These are phyloP conservation scores for Pyrenula aspistea DNA, from an alignment of 495 filamentous ascomycete genomes.

Conservation along the genomic window DNA sequence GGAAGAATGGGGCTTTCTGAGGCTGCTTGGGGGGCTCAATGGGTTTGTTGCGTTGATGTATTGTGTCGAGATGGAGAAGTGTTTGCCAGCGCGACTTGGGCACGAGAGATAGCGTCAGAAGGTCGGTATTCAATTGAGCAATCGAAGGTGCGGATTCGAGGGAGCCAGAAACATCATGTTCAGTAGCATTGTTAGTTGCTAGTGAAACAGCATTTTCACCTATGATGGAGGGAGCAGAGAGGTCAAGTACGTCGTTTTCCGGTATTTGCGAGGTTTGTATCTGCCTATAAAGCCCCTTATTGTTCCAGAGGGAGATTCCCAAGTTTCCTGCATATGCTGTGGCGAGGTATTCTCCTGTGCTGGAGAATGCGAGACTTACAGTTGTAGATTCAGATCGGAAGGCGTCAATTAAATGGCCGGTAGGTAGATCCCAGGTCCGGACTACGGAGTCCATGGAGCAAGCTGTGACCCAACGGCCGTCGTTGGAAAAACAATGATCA, in stretches of 20 bases:
- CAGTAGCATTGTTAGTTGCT: slow-evolving; percentile 23
- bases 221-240: slow-evolving; percentile 55
- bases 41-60: slow-evolving; percentile 83
- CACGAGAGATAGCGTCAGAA: slow-evolving; percentile 80
- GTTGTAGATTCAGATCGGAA: slow-evolving; percentile 65
- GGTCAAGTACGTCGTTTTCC: slow-evolving; percentile 49
- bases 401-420: slow-evolving; percentile 85
- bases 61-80: slow-evolving; percentile 76
- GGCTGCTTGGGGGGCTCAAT: slow-evolving; percentile 82
- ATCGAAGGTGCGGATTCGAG: slow-evolving; percentile 37
- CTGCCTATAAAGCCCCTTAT: slow-evolving; percentile 78
- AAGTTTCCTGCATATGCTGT: slow-evolving; percentile 72
- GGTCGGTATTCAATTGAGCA: slow-evolving; percentile 65
- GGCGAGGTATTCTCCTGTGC: slow-evolving; percentile 83
- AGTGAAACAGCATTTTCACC: slow-evolving; percentile 60
- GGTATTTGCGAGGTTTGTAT: slow-evolving; percentile 72
- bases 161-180: slow-evolving; percentile 19
- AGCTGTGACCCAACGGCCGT: slow-evolving; percentile 88
- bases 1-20: slow-evolving; percentile 92
- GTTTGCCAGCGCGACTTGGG: slow-evolving; percentile 90
- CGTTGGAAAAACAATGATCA: slow-evolving; percentile 83
- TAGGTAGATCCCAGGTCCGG: slow-evolving; percentile 91
- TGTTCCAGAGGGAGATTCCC: slow-evolving; percentile 92
- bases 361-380: slow-evolving; percentile 74
- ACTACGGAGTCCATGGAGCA: slow-evolving; percentile 73